A percentile compares a stretch with the other conserved stretches of the same genome.
Conservation (phyloP, 2,329 filamentous ascomycete species). For the Hypoxylon sp. region DNA sequence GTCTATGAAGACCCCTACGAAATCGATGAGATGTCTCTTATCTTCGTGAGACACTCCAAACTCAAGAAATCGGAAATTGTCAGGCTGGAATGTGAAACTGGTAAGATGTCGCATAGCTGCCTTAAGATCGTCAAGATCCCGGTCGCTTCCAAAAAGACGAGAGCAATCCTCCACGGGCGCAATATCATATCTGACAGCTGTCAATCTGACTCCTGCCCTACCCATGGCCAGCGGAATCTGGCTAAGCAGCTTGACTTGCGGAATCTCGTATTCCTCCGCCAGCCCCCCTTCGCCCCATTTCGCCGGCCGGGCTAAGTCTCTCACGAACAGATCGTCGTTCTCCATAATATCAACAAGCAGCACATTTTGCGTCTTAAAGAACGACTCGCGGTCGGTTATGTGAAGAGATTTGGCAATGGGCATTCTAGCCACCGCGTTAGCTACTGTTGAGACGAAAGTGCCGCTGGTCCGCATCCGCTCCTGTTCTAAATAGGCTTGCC, state of each 20-base stretch:
- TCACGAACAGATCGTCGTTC: neutral
- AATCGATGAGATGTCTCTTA: neutral
- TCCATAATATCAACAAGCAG: neutral
- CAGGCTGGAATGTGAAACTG: neutral
- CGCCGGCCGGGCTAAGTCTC: neutral
- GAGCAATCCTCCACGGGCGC: neutral
- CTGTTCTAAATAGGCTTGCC: constrained; percentile 15
- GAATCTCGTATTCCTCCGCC: neutral
- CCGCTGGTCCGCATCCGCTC: constrained; percentile 11
- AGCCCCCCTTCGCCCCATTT: neutral
- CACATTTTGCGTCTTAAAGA: too few relatives aligned
- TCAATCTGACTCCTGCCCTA: constrained; percentile 18
- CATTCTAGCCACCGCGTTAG: constrained; percentile 25
- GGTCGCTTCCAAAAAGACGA: neutral
- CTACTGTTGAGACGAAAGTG: constrained; percentile 16
- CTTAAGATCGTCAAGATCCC: neutral
- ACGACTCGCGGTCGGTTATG: neutral
- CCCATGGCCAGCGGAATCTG: constrained; percentile 22
- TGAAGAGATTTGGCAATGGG: constrained; percentile 6
- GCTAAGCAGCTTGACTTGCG: constrained; percentile 3
- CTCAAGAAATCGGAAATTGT: neutral
- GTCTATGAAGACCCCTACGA: neutral
- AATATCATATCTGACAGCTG: neutral
- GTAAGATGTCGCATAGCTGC: neutral
- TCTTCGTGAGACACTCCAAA: neutral